Base-by-base conservation (phyloP, 2,329 filamentous ascomycete species). In the Xylariaceae sp. region DNA sequence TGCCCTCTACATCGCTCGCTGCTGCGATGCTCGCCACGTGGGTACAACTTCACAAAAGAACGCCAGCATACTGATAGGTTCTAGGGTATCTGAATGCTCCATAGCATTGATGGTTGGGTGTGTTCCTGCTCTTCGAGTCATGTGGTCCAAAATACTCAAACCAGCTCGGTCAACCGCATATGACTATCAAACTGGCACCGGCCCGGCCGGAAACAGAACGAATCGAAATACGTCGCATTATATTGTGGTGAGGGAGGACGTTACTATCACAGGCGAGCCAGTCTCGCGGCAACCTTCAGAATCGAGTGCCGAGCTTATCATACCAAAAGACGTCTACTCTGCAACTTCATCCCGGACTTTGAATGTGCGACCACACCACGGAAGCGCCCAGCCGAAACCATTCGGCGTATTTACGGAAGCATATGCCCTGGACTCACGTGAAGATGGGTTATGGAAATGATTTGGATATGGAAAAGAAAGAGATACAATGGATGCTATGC, bases 71-170 rank as follows among this genome's bases (percentile, higher is more conserved):
- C n/a, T 47, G 19, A 48, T 6, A 2, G 6, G 12, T 5, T 2
- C 22, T 11, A 56, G 54, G 10, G 47, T 49, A 11, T 51, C 49
- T 3, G 54, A 56, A 19, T 53, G 52, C 18, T 39, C 52, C 32
- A 45, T 56, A 18, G 54, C 54, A 3, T 35, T 56, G 6, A 55
- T 56, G 18, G 54, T 56, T 2, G 54, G 54, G 36, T 56, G 54
- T 42, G 52, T 55, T 11, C 54, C 54, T 0, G 49, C 54, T 1
- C 33, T 56, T 1, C 51, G 53, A 2, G 51, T 56, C 6, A 42
- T 56, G 3, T 56, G 53, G 53, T 56, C 51, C n/a, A 56, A 54
- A 27, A 42, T 53, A 36, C 48, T 56, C 2, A 49, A 49, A 6
- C 51, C 51, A 45, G 30, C 40, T 32, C 11, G 45, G 30, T 14